Conservation (phyloP, 1,284 basidiomycete species). For the Trichosporon sp. region DNA sequence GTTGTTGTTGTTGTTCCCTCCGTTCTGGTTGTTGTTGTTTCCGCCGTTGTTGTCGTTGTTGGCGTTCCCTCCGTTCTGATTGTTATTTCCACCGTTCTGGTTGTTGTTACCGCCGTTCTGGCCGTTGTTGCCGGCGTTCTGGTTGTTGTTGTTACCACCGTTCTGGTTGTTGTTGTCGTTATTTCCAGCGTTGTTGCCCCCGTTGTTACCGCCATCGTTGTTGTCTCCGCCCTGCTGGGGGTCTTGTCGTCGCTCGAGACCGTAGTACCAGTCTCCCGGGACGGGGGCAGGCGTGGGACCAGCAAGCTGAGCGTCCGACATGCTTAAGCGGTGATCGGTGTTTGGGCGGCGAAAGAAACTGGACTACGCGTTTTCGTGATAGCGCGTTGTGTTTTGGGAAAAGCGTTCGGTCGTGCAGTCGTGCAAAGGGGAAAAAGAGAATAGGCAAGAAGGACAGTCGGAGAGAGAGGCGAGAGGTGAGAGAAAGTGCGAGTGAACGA, state of each 20-base stretch:
- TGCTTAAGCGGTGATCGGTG: background rate
- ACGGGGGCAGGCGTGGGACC: slow-evolving; percentile 7
- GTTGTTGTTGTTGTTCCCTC: too few relatives aligned
- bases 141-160: slow-evolving; percentile 5
- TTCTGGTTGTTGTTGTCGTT: slow-evolving; percentile 11
- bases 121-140: slow-evolving; percentile 5
- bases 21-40: too few relatives aligned
- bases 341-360: slow-evolving; percentile 6
- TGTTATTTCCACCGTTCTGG: too few relatives aligned
- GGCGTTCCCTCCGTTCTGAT: too few relatives aligned
- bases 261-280: slow-evolving; percentile 3
- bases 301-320: slow-evolving; percentile 13
- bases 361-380: background rate
- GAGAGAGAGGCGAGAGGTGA: background rate
- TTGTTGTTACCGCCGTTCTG: too few relatives aligned
- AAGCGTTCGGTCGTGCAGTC: background rate
- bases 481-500: background rate
- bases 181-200: background rate
- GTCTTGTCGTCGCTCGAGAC: slow-evolving; percentile 8
- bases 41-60: too few relatives aligned
- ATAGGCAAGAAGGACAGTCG: background rate
- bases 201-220: background rate
- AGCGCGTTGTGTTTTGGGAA: background rate
- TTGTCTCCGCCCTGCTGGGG: slow-evolving; percentile 12
- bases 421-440: background rate